A percentile compares a stretch with the other conserved stretches of the same genome.
Evolutionary conservation across 805 yeast genomes (phyloP).

Genomic region (Teunomyces cretensis): DNA sequence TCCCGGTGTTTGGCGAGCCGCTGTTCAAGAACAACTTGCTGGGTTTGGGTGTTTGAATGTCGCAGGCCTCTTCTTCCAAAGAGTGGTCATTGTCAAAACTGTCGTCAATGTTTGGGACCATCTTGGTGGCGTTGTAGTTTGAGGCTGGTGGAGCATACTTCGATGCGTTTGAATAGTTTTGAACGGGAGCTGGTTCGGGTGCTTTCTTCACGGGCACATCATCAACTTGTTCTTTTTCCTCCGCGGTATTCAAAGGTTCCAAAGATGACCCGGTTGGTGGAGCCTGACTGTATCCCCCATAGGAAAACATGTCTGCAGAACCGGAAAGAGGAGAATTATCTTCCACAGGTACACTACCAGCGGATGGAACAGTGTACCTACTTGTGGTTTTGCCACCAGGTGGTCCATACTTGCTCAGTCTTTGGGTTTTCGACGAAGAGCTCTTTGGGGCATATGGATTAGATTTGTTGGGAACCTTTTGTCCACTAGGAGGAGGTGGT

Average conservation of each 20-base stretch:
- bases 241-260: background rate
- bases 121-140: background rate
- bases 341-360: background rate
- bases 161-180: background rate
- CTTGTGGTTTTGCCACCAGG: constrained; percentile 10
- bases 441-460: constrained; percentile 42
- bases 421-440: constrained; percentile 10
- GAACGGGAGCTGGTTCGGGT: background rate
- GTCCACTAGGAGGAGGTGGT: constrained; percentile 12
- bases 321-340: background rate
- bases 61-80: constrained; percentile 6
- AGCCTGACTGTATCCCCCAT: background rate
- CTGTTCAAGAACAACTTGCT: constrained; percentile 3
- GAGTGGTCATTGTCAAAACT: constrained; percentile 26
- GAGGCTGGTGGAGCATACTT: background rate
- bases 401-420: constrained; percentile 29
- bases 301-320: constrained; percentile 2
- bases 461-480: constrained; percentile 9
- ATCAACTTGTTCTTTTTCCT: background rate
- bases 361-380: background rate
- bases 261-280: background rate
- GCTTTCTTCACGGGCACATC: background rate
- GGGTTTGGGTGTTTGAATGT: constrained; percentile 11
- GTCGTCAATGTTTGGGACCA: constrained; percentile 26
- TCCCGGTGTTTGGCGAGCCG: constrained; percentile 6